Base-by-base conservation (phyloP, 345 rosid species). In the Arabis hirsuta region DNA sequence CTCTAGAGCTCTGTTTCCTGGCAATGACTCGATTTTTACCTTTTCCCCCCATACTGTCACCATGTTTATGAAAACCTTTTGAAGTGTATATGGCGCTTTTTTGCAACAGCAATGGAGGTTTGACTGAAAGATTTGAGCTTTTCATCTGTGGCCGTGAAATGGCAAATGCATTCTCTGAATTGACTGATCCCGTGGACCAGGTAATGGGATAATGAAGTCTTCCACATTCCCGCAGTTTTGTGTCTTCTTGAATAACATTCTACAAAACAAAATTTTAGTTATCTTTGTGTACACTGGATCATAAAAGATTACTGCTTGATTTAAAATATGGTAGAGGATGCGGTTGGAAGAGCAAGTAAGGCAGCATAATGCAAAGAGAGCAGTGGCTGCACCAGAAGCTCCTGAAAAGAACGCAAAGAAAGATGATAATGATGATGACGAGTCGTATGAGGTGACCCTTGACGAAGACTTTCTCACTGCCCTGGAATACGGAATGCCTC, bases 401-500 rank as follows among this genome's bases (percentile, higher is more conserved):
- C 26, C 61, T 27, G 83, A 79, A 56, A 85, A 36, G 42, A 70
- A 78, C 26, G 34, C 51, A 16, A 73, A 81, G 82, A 71, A 82
- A 67, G 73, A 81, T 19, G 96, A 86, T 20, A 90, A 87, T 27
- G 87, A 90, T 48, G 94, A 87, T 32, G 94, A 94, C 38, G 85
- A 83, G 36, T 79, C 90, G 7, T 91, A 95, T 14, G 89, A 88
- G 79, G 97, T 95, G 78, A 88, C 91, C 54, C 85, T 95, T 11
- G 97, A 95, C 38, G 96, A 91, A n/a, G 99, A 91, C 88, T 95
- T 95, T 73, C 79, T 95, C 68, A 89, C 93, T 22, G 96, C 97
- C 68, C 72, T 95, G 76, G 97, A 95, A 79, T 95, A 91, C 24
- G 97, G 99, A 80, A 91, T 95, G 97, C 96, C 97, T 60, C 99